These are phyloP conservation scores for Penicillium sp. DNA, from an alignment of 2,329 filamentous ascomycete species.

Conservation along the genomic window DNA sequence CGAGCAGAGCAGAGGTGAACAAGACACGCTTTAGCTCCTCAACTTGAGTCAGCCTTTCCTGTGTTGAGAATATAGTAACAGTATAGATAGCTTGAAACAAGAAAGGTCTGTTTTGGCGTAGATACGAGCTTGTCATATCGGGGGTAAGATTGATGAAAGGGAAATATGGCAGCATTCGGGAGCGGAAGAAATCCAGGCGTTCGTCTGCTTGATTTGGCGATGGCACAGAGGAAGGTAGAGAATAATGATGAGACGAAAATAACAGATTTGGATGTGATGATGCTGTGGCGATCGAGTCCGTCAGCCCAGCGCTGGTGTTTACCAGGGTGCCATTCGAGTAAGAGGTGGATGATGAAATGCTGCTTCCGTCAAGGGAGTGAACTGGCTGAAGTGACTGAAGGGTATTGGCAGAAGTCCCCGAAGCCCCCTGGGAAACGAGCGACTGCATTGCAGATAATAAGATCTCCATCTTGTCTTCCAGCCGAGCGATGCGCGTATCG, in stretches of 20 bases:
- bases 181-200: slow-evolving; percentile 31
- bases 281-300: background rate
- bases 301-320: too few relatives aligned
- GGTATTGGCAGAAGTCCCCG: background rate
- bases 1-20: slow-evolving; percentile 29
- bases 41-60: slow-evolving; percentile 26
- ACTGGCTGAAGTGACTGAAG: background rate
- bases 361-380: slow-evolving; percentile 1
- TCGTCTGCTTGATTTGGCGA: slow-evolving; percentile 19
- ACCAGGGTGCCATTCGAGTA: background rate
- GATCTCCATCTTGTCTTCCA: slow-evolving; percentile 38
- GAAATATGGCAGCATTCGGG: slow-evolving; percentile 38
- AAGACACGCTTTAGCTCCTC: slow-evolving; percentile 36
- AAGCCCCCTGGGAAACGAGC: background rate
- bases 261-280: background rate
- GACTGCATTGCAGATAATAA: slow-evolving; percentile 32
- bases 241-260: too few relatives aligned
- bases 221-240: too few relatives aligned
- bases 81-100: slow-evolving; percentile 40
- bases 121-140: slow-evolving; percentile 29
- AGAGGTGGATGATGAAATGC: slow-evolving; percentile 1
- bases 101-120: slow-evolving; percentile 36
- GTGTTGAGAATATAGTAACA: slow-evolving; percentile 34
- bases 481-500: slow-evolving; percentile 34
- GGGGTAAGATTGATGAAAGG: slow-evolving; percentile 37